Evolutionary conservation across 2,329 filamentous ascomycete species (phyloP), one percentile per base, ranked within the genome.

Genomic region (Pseudogymnoascus sp.): DNA sequence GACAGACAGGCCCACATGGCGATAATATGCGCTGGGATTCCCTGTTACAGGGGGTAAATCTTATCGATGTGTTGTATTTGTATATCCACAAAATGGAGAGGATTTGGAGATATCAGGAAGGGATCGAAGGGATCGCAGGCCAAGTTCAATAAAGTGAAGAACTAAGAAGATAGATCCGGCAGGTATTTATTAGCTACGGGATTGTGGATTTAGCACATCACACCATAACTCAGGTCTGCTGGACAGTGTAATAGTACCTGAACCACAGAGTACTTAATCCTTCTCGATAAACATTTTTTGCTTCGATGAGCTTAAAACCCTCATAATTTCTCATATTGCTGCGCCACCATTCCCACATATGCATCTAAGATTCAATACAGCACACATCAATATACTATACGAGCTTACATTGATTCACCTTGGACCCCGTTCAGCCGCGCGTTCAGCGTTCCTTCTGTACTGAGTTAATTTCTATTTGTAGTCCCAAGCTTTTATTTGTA

Each of bases 141-240:
- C 13, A 29, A 29, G 13, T 29, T 48, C 25, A 48, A 48, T 48
- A 48, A 6, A 29, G 21, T 29, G 25, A 12, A 29, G 25, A 48
- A 48, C 25, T 29, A 48, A 48, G 6, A 9, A 6, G 25, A 8
- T 29, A 31, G 27, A 15, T n/a, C 44, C n/a, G 27, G 44, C 44
- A 15, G 44, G 44, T 51, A 51, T 51, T 51, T 51, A 51, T 51
- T 51, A 48, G 42, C 42, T 48, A 29, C 42, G 42, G 42, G 25
- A 48, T 13, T 48, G n/a, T 17, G 35, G 5, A 39, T 4, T n/a
- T 39, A 15, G 36, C 13, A 7, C 13, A 15, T 39, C 36, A 39
- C 36, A 39, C 36, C 36, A 7, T 5, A 15, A 39, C 36, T 39
- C 13, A 21, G 21, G 21, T 39, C 13, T 15, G 21, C 21, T 21